phyloP scores from a whole-genome alignment of 805 yeast genomes.

The Crinitomyces ghanaensis region DNA sequence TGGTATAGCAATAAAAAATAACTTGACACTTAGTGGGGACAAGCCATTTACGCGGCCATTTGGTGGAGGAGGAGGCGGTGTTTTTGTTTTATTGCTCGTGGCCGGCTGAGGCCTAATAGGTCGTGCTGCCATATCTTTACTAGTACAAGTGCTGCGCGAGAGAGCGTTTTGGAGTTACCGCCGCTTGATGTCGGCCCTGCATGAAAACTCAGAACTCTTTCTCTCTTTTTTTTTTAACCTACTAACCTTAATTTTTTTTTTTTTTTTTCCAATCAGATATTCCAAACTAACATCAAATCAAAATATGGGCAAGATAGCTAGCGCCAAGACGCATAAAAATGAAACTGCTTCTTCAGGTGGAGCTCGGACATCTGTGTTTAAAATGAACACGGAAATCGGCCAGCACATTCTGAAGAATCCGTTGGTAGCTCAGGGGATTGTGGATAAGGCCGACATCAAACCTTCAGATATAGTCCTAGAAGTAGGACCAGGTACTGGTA shows the following conservation, averaged over 20 bases:
- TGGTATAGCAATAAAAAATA: conserved; percentile 24
- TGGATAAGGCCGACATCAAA: conserved; percentile 85
- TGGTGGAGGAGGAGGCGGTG: too few species aligned
- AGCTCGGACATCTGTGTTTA: conserved; percentile 49
- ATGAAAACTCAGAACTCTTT: too few species aligned
- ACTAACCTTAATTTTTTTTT: too few species aligned
- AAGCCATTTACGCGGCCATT: neutral
- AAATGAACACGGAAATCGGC: conserved; percentile 92
- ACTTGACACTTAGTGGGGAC: conserved; percentile 19
- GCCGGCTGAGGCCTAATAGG: too few species aligned
- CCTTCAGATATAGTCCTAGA: conserved; percentile 91
- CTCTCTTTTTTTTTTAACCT: too few species aligned
- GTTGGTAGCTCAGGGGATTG: conserved; percentile 94
- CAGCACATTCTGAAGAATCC: conserved; percentile 97
- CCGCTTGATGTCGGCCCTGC: too few species aligned
- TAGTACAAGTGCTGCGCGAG: too few species aligned
- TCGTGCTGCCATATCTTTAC: too few species aligned
- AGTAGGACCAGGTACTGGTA: conserved; percentile 99
- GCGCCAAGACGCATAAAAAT: conserved; percentile 16
- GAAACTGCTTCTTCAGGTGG: conserved; percentile 5
- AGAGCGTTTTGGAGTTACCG: too few species aligned
- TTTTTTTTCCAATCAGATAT: neutral
- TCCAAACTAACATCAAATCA: neutral
- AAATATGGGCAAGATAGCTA: conserved; percentile 24
- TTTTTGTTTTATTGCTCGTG: too few species aligned